Evolutionary conservation across 257 asterid species (phyloP).

Genomic region (Ligustrum vulgare): DNA sequence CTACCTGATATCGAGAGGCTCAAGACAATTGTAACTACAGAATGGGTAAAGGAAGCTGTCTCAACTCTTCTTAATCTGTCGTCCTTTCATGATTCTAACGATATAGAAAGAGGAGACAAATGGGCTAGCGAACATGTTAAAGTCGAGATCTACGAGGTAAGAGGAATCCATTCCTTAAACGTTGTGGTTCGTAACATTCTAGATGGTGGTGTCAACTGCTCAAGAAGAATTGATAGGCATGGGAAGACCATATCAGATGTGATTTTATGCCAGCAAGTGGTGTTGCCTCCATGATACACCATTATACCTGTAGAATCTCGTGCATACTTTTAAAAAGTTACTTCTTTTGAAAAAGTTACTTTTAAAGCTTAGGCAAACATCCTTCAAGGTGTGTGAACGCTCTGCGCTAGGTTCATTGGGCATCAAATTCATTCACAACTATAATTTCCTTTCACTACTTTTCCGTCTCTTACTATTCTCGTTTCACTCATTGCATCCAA

Average conservation of each 20-base stretch:
- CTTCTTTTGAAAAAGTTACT: too few species aligned
- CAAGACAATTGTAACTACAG: slow-evolving; percentile 58
- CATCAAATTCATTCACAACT: background rate
- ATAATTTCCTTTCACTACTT: background rate
- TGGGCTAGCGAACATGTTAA: slow-evolving; percentile 53
- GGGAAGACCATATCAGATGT: slow-evolving; percentile 87
- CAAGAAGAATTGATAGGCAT: slow-evolving; percentile 91
- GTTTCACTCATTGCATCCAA: background rate
- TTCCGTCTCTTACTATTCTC: background rate
- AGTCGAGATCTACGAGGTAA: slow-evolving; percentile 85
- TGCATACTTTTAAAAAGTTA: too few species aligned
- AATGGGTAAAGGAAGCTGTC: slow-evolving; percentile 72
- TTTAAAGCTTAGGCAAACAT: too few species aligned
- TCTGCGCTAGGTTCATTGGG: too few species aligned
- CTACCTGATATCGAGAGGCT: slow-evolving; percentile 79
- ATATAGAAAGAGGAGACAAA: slow-evolving; percentile 42
- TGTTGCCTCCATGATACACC: slow-evolving; percentile 67
- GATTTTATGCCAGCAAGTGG: slow-evolving; percentile 62
- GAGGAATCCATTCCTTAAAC: slow-evolving; percentile 74
- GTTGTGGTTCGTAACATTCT: slow-evolving; percentile 77
- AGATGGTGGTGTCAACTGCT: slow-evolving; percentile 97
- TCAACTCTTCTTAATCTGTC: slow-evolving; percentile 58
- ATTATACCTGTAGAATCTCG: background rate
- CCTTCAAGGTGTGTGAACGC: too few species aligned
- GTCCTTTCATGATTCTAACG: slow-evolving; percentile 47